These are phyloP conservation scores for Chiua sp. DNA, from an alignment of 1,284 basidiomycete species.

Conservation along the genomic window DNA sequence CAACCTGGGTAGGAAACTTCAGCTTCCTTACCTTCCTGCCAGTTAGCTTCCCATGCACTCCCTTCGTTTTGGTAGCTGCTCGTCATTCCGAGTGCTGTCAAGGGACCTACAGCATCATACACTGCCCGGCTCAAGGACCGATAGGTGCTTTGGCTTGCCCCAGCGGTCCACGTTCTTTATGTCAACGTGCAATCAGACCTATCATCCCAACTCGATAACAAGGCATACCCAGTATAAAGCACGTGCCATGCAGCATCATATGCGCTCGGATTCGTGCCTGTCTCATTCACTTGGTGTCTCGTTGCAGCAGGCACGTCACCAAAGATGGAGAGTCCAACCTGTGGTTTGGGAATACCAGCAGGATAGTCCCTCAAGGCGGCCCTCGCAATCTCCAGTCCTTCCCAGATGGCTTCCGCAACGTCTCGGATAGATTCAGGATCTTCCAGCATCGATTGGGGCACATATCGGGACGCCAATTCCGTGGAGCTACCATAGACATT, in stretches of 20 bases:
- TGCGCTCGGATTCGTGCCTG: conserved; percentile 19
- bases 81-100: conserved; percentile 7
- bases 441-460: conserved; percentile 13
- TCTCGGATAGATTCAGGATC: conserved; percentile 6
- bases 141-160: background rate
- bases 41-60: conserved; percentile 9
- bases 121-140: background rate
- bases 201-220: too few relatives aligned
- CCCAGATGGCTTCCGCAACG: conserved; percentile 20
- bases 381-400: conserved; percentile 11
- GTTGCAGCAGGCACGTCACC: conserved; percentile 14
- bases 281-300: conserved; percentile 9
- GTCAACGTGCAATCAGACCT: background rate
- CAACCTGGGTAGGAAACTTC: too few relatives aligned
- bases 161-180: conserved; percentile 13
- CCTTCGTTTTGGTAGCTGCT: conserved; percentile 17
- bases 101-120: background rate
- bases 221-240: conserved; percentile 13
- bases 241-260: conserved; percentile 23
- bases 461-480: conserved; percentile 16
- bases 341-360: background rate
- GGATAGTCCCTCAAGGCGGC: background rate
- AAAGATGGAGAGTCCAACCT: background rate
- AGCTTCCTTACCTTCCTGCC: conserved; percentile 7
- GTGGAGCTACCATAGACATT: conserved; percentile 7